Evolutionary conservation across 345 rosid species (phyloP).

Genomic region (Murraya koenigii): DNA sequence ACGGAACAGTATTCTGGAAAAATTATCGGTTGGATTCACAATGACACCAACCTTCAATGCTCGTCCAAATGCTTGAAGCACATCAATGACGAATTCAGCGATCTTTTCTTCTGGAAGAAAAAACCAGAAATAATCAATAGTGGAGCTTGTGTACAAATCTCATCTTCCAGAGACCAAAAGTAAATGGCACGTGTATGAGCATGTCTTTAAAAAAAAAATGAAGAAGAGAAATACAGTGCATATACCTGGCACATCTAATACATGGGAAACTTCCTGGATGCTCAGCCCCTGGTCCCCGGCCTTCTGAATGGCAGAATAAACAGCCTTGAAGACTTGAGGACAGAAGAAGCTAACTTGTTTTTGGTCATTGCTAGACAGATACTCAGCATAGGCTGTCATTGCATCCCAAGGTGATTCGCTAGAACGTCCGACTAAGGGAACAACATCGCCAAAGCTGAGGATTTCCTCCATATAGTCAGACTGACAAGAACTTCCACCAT

Average conservation of each 20-base stretch:
- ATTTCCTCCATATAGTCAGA: constrained; percentile 38
- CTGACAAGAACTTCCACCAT: constrained; percentile 24
- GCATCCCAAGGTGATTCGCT: constrained; percentile 68
- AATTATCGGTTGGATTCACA: not conserved
- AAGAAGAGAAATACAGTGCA: constrained; percentile 4
- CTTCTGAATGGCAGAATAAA: constrained; percentile 62
- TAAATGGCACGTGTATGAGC: not conserved
- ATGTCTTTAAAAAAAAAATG: too few relatives aligned
- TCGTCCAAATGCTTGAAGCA: constrained; percentile 76
- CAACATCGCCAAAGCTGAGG: constrained; percentile 28
- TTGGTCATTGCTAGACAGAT: constrained; percentile 35
- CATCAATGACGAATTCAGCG: constrained; percentile 50
- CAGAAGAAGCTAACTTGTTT: constrained; percentile 25
- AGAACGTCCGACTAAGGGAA: constrained; percentile 37
- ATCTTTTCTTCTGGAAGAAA: constrained; percentile 48
- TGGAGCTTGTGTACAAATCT: not conserved
- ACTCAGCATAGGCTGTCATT: constrained; percentile 60
- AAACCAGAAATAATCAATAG: constrained; percentile 22
- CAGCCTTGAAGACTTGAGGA: constrained; percentile 54
- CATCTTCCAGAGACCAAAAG: not conserved
- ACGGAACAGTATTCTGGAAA: not conserved
- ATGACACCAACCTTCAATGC: constrained; percentile 71
- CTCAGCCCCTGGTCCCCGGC: constrained; percentile 96
- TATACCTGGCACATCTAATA: constrained; percentile 44
- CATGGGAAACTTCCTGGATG: constrained; percentile 52